Conservation (phyloP, 768 basidiomycete species). For the Dacryopinax spathularia region DNA sequence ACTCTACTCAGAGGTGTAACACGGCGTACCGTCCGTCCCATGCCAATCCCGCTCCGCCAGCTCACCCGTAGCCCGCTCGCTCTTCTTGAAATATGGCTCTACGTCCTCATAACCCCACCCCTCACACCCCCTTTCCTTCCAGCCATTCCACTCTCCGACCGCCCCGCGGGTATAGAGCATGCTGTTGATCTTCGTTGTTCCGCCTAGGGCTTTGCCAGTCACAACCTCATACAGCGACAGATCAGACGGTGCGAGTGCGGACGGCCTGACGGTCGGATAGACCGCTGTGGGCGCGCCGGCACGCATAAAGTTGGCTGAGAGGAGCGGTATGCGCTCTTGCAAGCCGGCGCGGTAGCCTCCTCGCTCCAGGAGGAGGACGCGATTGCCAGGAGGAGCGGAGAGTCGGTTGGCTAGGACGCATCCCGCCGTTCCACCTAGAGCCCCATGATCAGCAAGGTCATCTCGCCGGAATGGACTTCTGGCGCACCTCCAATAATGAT, state of each 20-base stretch:
- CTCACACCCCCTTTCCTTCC: conserved; percentile 19
- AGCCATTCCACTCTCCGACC: conserved; percentile 23
- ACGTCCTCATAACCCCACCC: conserved; percentile 28
- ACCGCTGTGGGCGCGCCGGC: not conserved
- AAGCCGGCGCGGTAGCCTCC: not conserved
- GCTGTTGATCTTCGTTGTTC: conserved; percentile 7
- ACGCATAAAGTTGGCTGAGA: not conserved
- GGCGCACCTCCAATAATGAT: not conserved
- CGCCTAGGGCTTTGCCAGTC: conserved; percentile 18
- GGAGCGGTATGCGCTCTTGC: not conserved
- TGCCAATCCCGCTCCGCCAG: not conserved
- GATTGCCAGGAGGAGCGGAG: not conserved
- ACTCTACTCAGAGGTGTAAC: not conserved
- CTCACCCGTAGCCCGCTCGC: conserved; percentile 14
- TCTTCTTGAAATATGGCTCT: conserved; percentile 25
- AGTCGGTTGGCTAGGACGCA: not conserved
- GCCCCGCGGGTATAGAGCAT: conserved; percentile 19
- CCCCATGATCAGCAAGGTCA: not conserved
- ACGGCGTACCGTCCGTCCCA: not conserved
- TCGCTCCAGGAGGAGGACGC: not conserved
- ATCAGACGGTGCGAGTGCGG: not conserved
- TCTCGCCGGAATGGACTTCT: not conserved
- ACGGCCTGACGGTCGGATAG: not conserved
- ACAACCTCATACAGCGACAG: conserved; percentile 10
- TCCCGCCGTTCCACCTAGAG: not conserved